A percentile compares a stretch with the other conserved stretches of the same genome.
Evolutionary conservation across 1,284 basidiomycete genomes (phyloP).

Genomic region (Trametes polyzona): DNA sequence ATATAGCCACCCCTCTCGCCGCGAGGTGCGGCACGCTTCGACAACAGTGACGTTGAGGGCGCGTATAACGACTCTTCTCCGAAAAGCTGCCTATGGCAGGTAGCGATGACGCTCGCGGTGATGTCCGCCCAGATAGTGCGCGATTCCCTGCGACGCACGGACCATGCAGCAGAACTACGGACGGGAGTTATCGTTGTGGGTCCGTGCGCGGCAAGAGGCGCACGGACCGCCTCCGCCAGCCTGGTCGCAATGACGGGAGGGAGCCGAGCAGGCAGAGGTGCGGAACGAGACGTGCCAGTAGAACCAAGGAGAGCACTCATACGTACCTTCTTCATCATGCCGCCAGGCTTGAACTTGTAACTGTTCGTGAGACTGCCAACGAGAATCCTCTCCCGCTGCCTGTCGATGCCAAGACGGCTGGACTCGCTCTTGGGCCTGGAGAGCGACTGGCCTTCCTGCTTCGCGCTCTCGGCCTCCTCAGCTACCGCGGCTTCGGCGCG

Average conservation of each 20-base stretch:
- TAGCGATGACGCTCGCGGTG: slow-evolving; percentile 7
- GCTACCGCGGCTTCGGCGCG: slow-evolving; percentile 42
- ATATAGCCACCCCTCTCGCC: not conserved
- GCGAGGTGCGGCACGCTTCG: not conserved
- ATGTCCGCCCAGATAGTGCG: slow-evolving; percentile 12
- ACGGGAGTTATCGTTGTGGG: slow-evolving; percentile 16
- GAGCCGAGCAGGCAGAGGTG: not conserved
- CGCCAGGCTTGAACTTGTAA: slow-evolving; percentile 89
- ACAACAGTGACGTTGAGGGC: not conserved
- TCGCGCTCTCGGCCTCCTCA: slow-evolving; percentile 34
- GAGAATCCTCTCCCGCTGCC: slow-evolving; percentile 76
- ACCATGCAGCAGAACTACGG: not conserved
- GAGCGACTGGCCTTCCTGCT: slow-evolving; percentile 50
- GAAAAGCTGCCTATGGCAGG: slow-evolving; percentile 1
- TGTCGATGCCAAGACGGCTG: slow-evolving; percentile 54
- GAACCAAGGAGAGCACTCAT: not conserved
- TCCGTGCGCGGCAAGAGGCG: slow-evolving; percentile 1
- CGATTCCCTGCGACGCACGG: not conserved
- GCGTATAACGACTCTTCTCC: not conserved
- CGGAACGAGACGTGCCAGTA: not conserved
- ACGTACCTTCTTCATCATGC: slow-evolving; percentile 93
- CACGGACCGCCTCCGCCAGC: not conserved
- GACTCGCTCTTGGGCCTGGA: slow-evolving; percentile 66
- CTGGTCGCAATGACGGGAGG: not conserved
- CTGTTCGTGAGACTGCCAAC: slow-evolving; percentile 90